These are phyloP conservation scores for Coniochaeta hoffmannii DNA, from an alignment of 2,329 filamentous ascomycete genomes.

Conservation along the genomic window DNA sequence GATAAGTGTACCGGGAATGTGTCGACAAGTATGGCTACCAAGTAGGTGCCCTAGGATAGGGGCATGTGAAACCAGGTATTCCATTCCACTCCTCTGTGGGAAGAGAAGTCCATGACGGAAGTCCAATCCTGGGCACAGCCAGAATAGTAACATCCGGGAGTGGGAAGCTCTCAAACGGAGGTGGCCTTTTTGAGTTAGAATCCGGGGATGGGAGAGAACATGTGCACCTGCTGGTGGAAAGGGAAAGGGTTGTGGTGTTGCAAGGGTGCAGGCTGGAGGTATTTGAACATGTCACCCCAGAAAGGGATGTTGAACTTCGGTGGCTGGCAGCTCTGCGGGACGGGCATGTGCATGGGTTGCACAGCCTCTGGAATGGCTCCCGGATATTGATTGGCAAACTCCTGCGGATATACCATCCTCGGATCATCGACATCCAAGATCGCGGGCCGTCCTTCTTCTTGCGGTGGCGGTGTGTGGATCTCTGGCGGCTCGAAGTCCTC, in stretches of 20 bases:
- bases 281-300: constrained; percentile 39
- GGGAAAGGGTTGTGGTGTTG: constrained; percentile 40
- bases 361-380: constrained; percentile 30
- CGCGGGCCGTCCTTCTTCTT: constrained; percentile 17
- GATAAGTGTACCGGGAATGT: neutral
- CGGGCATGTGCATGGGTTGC: constrained; percentile 22
- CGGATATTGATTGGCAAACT: constrained; percentile 40
- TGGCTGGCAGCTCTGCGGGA: constrained; percentile 25
- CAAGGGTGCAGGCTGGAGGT: constrained; percentile 37
- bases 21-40: neutral
- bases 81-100: neutral
- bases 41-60: neutral
- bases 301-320: constrained; percentile 41
- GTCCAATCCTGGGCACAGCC: neutral
- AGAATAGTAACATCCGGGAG: neutral
- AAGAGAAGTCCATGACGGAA: neutral
- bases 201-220: constrained; percentile 44
- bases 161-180: neutral
- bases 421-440: constrained; percentile 40
- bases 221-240: constrained; percentile 45
- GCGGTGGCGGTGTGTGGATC: constrained; percentile 30
- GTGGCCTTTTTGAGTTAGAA: constrained; percentile 27
- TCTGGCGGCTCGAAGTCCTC: constrained; percentile 33
- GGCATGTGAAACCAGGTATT: neutral
- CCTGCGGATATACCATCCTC: constrained; percentile 34